Evolutionary conservation across 2,329 filamentous ascomycete genomes (phyloP), one percentile per base, ranked within the genome.

Genomic region (Amesomyces nigricolor): DNA sequence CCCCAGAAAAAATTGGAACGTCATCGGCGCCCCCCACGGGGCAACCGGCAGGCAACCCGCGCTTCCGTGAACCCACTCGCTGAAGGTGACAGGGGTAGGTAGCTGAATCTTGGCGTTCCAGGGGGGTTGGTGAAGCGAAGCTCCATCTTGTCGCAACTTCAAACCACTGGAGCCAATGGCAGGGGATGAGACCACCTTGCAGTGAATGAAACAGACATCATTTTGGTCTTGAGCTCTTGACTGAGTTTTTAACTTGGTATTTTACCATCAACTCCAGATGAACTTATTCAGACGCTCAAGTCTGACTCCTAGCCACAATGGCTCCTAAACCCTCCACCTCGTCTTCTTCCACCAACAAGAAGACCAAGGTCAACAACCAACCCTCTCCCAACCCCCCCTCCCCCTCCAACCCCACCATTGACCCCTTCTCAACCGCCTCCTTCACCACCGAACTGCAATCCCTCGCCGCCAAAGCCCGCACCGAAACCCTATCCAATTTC

Each of bases 361-460:
- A 46, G 40, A 46, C 11, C 56, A 51, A 26, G 6, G 6, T 19
- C 17, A 19, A 19, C 17, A 19, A 19, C 17, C 17, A 19, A 19
- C 17, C 61, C 60, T 56, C 10, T 32, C 67, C 13, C 59, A 68
- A 47, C 29, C 22, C 48, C 17, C 19, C 52, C 14, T 35, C 49
- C 47, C 16, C 50, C 30, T 10, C 47, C 37, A 40, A 51, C 48
- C 56, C 57, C 2, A 40, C 43, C 4, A 66, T 68, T 48, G 65
- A 68, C 46, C 62, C 66, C 7, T 68, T 71, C 39, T 73, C 77
- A 64, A 77, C 76, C 4, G 75, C 75, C n/a, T 72, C 71, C 47
- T 81, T 81, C 63, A 78, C 81, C 63, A 71, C 71, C 56, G 80
- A 83, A 62, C 76, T 83, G 53, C 72, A 76, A 61, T 64, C 70